phyloP scores from a whole-genome alignment of 495 filamentous ascomycete species.

The Podospora conica region DNA sequence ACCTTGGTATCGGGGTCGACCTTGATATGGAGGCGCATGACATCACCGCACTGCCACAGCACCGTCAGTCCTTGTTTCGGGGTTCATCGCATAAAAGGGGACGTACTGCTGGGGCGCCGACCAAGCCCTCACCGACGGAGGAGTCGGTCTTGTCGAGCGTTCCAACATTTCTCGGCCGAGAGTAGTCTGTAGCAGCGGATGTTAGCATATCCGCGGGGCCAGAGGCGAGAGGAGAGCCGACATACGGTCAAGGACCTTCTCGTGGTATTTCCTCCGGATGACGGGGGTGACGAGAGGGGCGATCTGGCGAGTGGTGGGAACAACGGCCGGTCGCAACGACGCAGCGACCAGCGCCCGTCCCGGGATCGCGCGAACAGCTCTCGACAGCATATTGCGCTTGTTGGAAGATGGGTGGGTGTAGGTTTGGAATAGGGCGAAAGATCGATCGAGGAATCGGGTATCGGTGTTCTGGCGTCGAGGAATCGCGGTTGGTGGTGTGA shows the following conservation, averaged over 20 bases:
- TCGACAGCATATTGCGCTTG: slow-evolving; percentile 29
- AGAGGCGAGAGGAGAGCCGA: not conserved
- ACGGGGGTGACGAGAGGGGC: slow-evolving; percentile 33
- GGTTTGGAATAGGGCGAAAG: not conserved
- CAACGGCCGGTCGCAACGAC: slow-evolving; percentile 18
- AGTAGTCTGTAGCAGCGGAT: slow-evolving; percentile 58
- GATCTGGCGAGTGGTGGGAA: slow-evolving; percentile 33
- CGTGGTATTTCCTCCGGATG: slow-evolving; percentile 46
- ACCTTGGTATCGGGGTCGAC: slow-evolving; percentile 84
- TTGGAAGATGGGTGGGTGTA: not conserved
- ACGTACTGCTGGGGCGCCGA: slow-evolving; percentile 76
- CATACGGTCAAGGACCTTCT: slow-evolving; percentile 65
- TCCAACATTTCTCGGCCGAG: slow-evolving; percentile 87
- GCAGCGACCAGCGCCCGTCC: slow-evolving; percentile 19
- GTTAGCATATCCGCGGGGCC: slow-evolving; percentile 5
- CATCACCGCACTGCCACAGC: slow-evolving; percentile 61
- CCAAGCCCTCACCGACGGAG: slow-evolving; percentile 94
- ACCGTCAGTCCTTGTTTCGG: not conserved
- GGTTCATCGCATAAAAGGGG: not conserved
- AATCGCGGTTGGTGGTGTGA: not conserved
- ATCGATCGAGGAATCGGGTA: not conserved
- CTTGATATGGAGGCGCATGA: slow-evolving; percentile 98
- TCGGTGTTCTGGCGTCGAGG: not conserved
- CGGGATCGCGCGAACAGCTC: slow-evolving; percentile 29
- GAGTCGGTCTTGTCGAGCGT: slow-evolving; percentile 78